Evolutionary conservation across 805 yeast genomes (phyloP).

Genomic region (Ogataea minuta): DNA sequence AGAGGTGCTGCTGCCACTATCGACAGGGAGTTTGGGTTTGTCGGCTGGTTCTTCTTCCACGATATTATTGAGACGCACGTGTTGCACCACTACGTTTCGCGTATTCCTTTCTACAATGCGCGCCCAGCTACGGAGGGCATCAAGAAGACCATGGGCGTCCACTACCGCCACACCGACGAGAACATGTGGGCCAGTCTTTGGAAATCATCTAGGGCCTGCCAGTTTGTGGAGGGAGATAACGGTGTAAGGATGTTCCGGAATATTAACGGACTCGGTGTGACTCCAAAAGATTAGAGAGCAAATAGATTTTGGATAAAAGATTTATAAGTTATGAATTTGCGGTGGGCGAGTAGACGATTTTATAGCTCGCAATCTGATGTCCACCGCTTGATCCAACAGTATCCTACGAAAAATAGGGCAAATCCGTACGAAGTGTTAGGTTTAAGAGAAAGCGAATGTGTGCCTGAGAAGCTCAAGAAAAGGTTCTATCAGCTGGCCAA

Average conservation of each 20-base stretch:
- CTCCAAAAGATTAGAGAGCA: conserved; percentile 19
- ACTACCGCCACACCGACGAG: conserved; percentile 64
- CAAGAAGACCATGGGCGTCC: conserved; percentile 81
- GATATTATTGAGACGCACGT: conserved; percentile 91
- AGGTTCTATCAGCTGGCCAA: conserved; percentile 64
- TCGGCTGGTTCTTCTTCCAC: conserved; percentile 78
- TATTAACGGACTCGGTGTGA: conserved; percentile 56
- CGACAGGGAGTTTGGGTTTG: conserved; percentile 79
- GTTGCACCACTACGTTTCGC: conserved; percentile 76
- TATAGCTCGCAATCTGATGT: conserved; percentile 2
- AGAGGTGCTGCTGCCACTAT: conserved; percentile 90
- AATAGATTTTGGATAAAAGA: conserved; percentile 2
- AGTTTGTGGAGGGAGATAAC: conserved; percentile 69
- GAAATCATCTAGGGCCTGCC: conserved; percentile 62
- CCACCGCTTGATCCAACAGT: conserved; percentile 23
- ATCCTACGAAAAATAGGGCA: conserved; percentile 52
- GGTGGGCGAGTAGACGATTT: not conserved
- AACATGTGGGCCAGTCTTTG: conserved; percentile 72
- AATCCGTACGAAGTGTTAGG: conserved; percentile 72
- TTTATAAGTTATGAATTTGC: conserved; percentile 1
- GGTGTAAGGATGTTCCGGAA: conserved; percentile 77
- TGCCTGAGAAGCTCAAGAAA: conserved; percentile 40
- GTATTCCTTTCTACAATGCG: conserved; percentile 88
- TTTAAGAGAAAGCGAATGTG: conserved; percentile 35
- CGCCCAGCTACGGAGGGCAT: conserved; percentile 76